Conservation (phyloP, 2,329 filamentous ascomycete species). For the Penicillium sp. region DNA sequence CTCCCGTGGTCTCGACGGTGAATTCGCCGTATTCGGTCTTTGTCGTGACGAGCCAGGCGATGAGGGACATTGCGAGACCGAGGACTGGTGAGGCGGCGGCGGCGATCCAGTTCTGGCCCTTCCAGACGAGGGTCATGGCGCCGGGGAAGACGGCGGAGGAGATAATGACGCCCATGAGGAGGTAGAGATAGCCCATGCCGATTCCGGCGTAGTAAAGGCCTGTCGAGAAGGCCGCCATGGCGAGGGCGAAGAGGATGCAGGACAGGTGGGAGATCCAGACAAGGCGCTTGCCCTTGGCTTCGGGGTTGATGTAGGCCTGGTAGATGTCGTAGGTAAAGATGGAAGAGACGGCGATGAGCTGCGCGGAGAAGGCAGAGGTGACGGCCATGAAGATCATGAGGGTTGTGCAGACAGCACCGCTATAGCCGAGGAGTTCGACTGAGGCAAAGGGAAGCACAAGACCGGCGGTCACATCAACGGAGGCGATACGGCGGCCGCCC, state of each 20-base stretch:
- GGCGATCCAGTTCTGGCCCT: slow-evolving; percentile 75
- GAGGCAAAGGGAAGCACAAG: slow-evolving; percentile 85
- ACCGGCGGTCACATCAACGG: slow-evolving; percentile 78
- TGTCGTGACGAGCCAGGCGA: slow-evolving; percentile 79
- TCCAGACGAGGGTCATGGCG: slow-evolving; percentile 80
- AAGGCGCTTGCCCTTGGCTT: slow-evolving; percentile 73
- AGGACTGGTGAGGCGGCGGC: slow-evolving; percentile 72
- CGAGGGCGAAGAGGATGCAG: slow-evolving; percentile 74
- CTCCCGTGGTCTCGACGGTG: slow-evolving; percentile 74
- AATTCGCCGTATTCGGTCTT: slow-evolving; percentile 71
- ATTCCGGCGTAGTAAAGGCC: slow-evolving; percentile 76
- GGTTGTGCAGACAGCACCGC: slow-evolving; percentile 77
- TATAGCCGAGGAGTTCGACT: slow-evolving; percentile 79
- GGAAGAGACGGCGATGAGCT: slow-evolving; percentile 84
- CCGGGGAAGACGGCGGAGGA: slow-evolving; percentile 83
- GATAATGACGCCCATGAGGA: slow-evolving; percentile 92
- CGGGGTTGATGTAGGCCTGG: slow-evolving; percentile 82
- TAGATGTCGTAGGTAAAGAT: slow-evolving; percentile 91
- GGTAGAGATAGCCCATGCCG: slow-evolving; percentile 85
- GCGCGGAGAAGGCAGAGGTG: slow-evolving; percentile 79
- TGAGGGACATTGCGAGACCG: slow-evolving; percentile 70
- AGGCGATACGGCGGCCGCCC: slow-evolving; percentile 72
- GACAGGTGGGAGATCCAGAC: slow-evolving; percentile 79
- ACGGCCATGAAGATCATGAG: slow-evolving; percentile 90
- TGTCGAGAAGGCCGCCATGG: slow-evolving; percentile 79